A percentile compares a stretch with the other conserved stretches of the same genome.
phyloP scores from a whole-genome alignment of 352 stramenopile genomes.

The Phytophthora quininea region DNA sequence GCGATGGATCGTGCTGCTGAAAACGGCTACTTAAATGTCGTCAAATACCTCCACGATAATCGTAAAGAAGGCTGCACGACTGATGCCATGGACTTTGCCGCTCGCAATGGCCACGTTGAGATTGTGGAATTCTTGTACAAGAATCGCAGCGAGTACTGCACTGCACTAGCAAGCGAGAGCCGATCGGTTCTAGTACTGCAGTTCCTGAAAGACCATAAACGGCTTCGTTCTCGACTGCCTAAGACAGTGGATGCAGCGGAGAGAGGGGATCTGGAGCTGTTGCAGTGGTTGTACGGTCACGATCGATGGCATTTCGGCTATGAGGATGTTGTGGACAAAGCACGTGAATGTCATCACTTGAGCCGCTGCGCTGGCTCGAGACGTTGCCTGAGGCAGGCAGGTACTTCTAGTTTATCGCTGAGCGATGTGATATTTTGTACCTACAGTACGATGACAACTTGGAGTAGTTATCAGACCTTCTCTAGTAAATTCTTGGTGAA shows the following conservation, averaged over 20 bases:
- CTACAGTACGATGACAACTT: no score
- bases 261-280: conserved; percentile 40
- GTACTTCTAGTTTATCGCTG: conserved; percentile 23
- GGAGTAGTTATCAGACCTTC: no score
- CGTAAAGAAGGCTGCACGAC: conserved; percentile 48
- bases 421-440: no score
- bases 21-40: conserved; percentile 31
- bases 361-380: conserved; percentile 45
- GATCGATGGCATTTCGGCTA: conserved; percentile 41
- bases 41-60: conserved; percentile 42
- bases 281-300: conserved; percentile 46
- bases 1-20: conserved; percentile 43
- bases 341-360: conserved; percentile 39
- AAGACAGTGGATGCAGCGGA: conserved; percentile 31
- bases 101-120: conserved; percentile 34
- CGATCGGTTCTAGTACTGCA: conserved; percentile 38
- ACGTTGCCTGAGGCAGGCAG: conserved; percentile 35
- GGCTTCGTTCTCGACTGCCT: conserved; percentile 32
- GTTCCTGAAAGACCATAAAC: conserved; percentile 39
- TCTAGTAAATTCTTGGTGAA: no score
- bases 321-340: conserved; percentile 32
- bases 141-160: conserved; percentile 48
- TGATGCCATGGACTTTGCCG: conserved; percentile 45
- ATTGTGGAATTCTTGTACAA: conserved; percentile 43
- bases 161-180: conserved; percentile 30